phyloP scores from a whole-genome alignment of 805 yeast species.

The Nakazawaea wickerhamii region DNA sequence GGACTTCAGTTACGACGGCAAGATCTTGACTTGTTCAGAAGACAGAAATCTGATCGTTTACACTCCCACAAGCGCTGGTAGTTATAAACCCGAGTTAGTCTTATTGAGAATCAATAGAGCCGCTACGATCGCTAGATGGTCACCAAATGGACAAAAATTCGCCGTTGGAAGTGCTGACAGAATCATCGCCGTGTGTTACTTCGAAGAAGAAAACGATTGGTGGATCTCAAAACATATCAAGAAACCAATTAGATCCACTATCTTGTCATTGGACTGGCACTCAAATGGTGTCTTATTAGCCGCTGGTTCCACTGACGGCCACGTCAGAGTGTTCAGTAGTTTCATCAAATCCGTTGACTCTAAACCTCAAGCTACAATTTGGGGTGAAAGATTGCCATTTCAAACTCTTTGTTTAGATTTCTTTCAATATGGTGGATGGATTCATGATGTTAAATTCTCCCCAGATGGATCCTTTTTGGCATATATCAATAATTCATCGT shows the following conservation, averaged over 20 bases:
- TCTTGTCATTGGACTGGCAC: conserved; percentile 86
- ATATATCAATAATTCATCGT: conserved; percentile 77
- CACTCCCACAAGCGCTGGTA: conserved; percentile 56
- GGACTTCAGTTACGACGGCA: conserved; percentile 83
- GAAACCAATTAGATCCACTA: conserved; percentile 87
- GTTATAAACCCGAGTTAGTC: conserved; percentile 82
- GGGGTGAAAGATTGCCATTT: conserved; percentile 97
- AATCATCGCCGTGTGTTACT: conserved; percentile 91
- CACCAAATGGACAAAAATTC: conserved; percentile 90
- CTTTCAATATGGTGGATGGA: conserved; percentile 74
- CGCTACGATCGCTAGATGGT: conserved; percentile 92
- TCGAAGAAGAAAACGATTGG: conserved; percentile 96
- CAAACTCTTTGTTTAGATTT: conserved; percentile 84
- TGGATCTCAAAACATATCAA: conserved; percentile 98
- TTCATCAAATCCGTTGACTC: conserved; percentile 83
- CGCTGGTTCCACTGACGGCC: conserved; percentile 91
- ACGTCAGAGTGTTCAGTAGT: conserved; percentile 83
- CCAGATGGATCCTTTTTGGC: conserved; percentile 73
- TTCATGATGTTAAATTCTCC: conserved; percentile 84
- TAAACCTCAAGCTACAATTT: conserved; percentile 72
- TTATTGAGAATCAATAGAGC: conserved; percentile 90
- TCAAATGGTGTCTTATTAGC: conserved; percentile 85
- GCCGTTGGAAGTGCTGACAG: conserved; percentile 97
- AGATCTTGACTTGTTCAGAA: conserved; percentile 94
- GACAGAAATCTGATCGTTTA: conserved; percentile 97